These are phyloP conservation scores for Metschnikowia cubensis DNA, from an alignment of 805 yeast genomes.

Conservation along the genomic window DNA sequence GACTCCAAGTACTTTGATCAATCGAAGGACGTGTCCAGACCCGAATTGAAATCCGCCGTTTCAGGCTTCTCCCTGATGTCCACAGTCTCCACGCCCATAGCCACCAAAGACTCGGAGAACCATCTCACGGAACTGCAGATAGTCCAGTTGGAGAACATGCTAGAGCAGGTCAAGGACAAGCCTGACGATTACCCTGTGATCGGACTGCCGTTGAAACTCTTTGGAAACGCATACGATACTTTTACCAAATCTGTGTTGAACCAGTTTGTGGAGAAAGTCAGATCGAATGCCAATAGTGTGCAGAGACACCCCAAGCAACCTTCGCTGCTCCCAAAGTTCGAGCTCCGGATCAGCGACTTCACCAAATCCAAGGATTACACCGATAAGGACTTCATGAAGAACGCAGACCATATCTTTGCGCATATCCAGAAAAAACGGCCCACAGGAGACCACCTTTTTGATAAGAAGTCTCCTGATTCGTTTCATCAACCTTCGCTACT, in stretches of 20 bases:
- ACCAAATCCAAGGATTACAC: conserved; percentile 31
- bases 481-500: conserved; percentile 7
- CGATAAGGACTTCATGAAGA: conserved; percentile 33
- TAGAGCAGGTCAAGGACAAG: conserved; percentile 21
- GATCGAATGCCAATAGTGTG: conserved; percentile 16
- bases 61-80: conserved; percentile 24
- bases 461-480: conserved; percentile 1
- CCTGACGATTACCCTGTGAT: conserved; percentile 16
- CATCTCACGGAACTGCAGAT: conserved; percentile 19
- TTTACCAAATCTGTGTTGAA: conserved; percentile 30
- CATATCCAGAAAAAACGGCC: conserved; percentile 35
- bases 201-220: conserved; percentile 41
- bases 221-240: conserved; percentile 37
- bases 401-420: conserved; percentile 38
- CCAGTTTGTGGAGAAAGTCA: conserved; percentile 17
- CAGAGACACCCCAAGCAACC: conserved; percentile 8
- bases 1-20: no score
- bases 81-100: conserved; percentile 33
- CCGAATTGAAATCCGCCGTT: conserved; percentile 1
- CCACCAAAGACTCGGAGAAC: conserved; percentile 13
- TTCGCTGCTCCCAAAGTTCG: conserved; percentile 9
- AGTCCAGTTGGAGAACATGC: conserved; percentile 22
- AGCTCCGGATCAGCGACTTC: conserved; percentile 28
- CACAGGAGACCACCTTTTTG: conserved; percentile 3
- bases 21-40: no score